These are phyloP conservation scores for Fusarium sp. DNA, from an alignment of 2,329 filamentous ascomycete genomes.

Conservation along the genomic window DNA sequence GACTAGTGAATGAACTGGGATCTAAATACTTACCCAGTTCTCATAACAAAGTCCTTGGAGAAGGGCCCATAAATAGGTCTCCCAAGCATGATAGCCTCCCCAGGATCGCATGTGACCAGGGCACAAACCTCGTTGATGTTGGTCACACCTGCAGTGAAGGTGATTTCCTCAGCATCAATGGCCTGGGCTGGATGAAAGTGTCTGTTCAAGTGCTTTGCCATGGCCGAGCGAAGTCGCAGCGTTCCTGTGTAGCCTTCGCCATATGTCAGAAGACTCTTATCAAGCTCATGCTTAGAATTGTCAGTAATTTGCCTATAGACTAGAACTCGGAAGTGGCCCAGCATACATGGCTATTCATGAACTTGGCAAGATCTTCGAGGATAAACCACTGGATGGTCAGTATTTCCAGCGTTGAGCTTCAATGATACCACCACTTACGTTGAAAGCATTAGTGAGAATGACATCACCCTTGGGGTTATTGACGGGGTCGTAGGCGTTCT, in stretches of 20 bases:
- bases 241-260: background rate
- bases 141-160: background rate
- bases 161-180: background rate
- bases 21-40: background rate
- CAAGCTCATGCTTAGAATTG: background rate
- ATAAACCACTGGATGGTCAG: background rate
- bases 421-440: background rate
- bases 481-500: background rate
- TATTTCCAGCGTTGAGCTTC: background rate
- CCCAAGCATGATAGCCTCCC: background rate
- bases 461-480: background rate
- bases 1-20: background rate
- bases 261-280: background rate
- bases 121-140: background rate
- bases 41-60: background rate
- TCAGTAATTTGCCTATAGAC: background rate
- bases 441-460: background rate
- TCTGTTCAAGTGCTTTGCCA: background rate
- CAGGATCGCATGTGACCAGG: background rate
- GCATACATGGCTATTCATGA: background rate
- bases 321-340: rapidly evolving
- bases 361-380: background rate
- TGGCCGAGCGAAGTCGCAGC: background rate
- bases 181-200: background rate
- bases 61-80: background rate